These are phyloP conservation scores for Populus pruinosa DNA, from an alignment of 345 rosid species.

Conservation along the genomic window DNA sequence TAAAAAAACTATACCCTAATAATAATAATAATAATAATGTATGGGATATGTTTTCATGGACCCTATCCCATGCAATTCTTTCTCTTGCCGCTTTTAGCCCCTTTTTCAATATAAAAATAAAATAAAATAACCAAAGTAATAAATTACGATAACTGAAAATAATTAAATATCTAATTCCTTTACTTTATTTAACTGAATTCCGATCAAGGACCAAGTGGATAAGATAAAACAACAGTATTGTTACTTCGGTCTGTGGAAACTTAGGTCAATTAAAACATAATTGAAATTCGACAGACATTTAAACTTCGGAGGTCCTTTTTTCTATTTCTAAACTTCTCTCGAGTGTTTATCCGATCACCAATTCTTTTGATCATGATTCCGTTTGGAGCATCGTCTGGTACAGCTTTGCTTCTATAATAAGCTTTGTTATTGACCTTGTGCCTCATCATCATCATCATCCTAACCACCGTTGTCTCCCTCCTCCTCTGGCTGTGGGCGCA, in stretches of 20 bases:
- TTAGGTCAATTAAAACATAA: background rate
- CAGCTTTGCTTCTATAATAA: slow-evolving; percentile 6
- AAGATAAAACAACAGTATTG: background rate
- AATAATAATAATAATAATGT: too few species aligned
- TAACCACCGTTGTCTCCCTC: background rate
- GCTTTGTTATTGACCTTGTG: background rate
- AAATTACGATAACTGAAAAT: too few species aligned
- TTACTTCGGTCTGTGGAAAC: too few species aligned
- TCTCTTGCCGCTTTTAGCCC: too few species aligned
- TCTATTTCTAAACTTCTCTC: background rate
- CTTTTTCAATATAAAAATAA: too few species aligned
- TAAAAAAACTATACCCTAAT: too few species aligned
- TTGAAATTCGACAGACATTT: background rate
- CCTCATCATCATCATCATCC: background rate
- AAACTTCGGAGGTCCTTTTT: background rate
- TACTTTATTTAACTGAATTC: background rate
- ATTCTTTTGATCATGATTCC: background rate
- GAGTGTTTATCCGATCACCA: background rate
- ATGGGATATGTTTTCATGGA: too few species aligned
- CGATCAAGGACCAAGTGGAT: background rate
- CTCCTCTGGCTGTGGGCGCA: background rate
- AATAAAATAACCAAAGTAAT: too few species aligned
- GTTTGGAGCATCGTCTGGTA: slow-evolving; percentile 6
- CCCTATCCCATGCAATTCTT: too few species aligned
- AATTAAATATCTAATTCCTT: too few species aligned